Evolutionary conservation across 306 rosid genomes (phyloP).

Genomic region (Citrullus colocynthis): DNA sequence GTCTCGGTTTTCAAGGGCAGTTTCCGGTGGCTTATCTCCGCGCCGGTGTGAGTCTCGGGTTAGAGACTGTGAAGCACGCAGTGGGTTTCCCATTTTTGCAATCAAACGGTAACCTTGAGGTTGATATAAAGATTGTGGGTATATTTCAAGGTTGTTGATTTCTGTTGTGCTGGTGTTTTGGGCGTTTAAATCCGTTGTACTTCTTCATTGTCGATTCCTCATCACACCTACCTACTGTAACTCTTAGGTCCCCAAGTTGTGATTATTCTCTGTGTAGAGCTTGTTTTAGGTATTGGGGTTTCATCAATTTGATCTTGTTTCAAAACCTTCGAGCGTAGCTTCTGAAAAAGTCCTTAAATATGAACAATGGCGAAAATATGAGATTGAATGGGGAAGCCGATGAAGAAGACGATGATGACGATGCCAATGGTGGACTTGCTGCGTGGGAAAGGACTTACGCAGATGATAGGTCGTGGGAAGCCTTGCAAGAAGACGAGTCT

Average conservation of each 20-base stretch:
- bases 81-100: no score
- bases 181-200: no score
- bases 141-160: no score
- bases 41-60: no score
- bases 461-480: slow-evolving; percentile 95
- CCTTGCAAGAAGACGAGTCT: slow-evolving; percentile 89
- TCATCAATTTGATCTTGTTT: neutral
- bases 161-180: no score
- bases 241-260: neutral
- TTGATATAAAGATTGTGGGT: no score
- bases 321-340: neutral
- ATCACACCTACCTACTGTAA: neutral
- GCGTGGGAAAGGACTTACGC: slow-evolving; percentile 95
- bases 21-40: no score
- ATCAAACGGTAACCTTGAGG: no score
- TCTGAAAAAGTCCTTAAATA: slow-evolving; percentile 12
- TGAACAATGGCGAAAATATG: slow-evolving; percentile 46
- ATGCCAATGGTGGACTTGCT: slow-evolving; percentile 43
- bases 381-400: slow-evolving; percentile 48
- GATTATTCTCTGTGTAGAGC: neutral
- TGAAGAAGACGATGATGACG: slow-evolving; percentile 74
- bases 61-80: no score
- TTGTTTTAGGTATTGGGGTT: neutral
- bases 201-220: neutral
- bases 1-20: no score